phyloP scores from a whole-genome alignment of 495 filamentous ascomycete genomes.

The Hypoxylon crocopeplum region DNA sequence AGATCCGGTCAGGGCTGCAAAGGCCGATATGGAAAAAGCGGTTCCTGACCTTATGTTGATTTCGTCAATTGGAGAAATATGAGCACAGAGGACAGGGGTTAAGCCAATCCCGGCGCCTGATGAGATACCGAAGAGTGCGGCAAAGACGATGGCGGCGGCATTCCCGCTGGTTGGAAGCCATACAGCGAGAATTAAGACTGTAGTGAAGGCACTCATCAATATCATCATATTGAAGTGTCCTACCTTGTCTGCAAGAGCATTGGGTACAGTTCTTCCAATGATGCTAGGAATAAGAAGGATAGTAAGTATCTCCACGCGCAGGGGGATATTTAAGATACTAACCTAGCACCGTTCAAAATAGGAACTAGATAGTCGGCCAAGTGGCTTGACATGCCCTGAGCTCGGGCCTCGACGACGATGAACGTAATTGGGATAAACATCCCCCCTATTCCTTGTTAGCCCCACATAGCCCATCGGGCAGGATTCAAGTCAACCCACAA shows the following conservation, averaged over 20 bases:
- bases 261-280: background rate
- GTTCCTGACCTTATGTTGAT: conserved; percentile 1
- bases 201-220: background rate
- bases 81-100: background rate
- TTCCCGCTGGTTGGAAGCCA: background rate
- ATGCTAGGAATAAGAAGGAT: background rate
- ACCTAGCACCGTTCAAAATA: background rate
- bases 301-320: background rate
- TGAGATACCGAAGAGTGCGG: background rate
- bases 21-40: background rate
- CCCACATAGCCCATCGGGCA: background rate
- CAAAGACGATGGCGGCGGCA: background rate
- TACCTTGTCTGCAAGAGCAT: background rate
- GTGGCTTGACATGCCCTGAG: background rate
- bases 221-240: background rate
- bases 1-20: background rate
- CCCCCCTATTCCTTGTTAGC: background rate
- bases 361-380: background rate
- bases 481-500: background rate
- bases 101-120: background rate
- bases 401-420: background rate
- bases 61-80: background rate
- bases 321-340: background rate
- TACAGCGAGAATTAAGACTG: background rate
- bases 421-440: background rate